Percentiles rank a stretch among this genome's conserved stretches.
Evolutionary conservation across 2,329 filamentous ascomycete genomes (phyloP).

Genomic region (Triangularia setosa): DNA sequence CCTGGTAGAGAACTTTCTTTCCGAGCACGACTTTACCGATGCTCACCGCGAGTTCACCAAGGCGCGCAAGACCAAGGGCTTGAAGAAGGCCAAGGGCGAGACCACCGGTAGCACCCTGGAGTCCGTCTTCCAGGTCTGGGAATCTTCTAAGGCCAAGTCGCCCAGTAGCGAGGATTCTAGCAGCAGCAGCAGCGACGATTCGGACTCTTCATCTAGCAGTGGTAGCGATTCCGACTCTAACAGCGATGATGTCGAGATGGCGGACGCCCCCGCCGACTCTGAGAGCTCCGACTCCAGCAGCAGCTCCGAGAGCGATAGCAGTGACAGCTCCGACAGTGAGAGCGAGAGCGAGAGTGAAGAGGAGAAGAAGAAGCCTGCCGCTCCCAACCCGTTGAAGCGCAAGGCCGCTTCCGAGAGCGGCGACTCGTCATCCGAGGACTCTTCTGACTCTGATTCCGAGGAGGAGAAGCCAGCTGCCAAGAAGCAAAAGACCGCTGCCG

Average conservation of each 20-base stretch:
- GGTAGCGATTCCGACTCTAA: constrained; percentile 31
- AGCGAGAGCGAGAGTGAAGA: constrained; percentile 31
- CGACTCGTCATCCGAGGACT: constrained; percentile 31
- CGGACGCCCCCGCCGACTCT: constrained; percentile 34
- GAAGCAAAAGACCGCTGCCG: constrained; percentile 36
- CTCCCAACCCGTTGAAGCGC: constrained; percentile 53
- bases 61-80: constrained; percentile 54
- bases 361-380: constrained; percentile 27
- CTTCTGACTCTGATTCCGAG: constrained; percentile 21
- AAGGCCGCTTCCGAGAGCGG: constrained; percentile 40
- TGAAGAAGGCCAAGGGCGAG: constrained; percentile 24
- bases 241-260: constrained; percentile 14
- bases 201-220: constrained; percentile 32
- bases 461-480: constrained; percentile 41
- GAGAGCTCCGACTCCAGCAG: constrained; percentile 31
- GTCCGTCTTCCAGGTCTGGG: constrained; percentile 50
- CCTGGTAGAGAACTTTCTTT: constrained; percentile 63
- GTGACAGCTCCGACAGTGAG: constrained; percentile 31
- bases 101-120: constrained; percentile 37
- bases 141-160: constrained; percentile 36
- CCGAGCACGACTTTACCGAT: constrained; percentile 59
- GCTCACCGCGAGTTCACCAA: constrained; percentile 61
- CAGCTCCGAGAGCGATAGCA: constrained; percentile 30
- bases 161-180: constrained; percentile 26
- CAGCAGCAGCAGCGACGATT: constrained; percentile 31